Evolutionary conservation across 768 basidiomycete species (phyloP), one percentile per base, ranked within the genome.

Genomic region (Leucogyrophana mollusca): DNA sequence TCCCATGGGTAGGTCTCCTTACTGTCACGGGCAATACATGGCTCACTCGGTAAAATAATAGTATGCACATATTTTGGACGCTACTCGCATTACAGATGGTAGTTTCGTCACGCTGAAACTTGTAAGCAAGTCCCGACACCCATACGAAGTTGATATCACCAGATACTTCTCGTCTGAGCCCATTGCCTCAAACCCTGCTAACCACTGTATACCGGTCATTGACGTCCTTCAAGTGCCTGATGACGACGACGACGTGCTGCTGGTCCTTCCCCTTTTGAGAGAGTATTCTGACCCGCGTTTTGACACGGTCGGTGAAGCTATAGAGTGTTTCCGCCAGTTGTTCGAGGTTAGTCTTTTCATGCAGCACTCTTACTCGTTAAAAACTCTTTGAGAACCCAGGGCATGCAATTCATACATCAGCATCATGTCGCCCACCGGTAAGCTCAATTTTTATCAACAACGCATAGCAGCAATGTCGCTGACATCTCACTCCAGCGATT

Each of bases 301-400:
- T 40, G 56, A 60, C 34, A 66, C 60, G 0, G 11, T 68, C 3
- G 67, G 66, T 1, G 69, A 71, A 45, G 62, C 33, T 1, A 52
- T 69, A 1, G 65, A 65, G 22, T 68, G 63, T 17, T 56, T 70
- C 40, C 48, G 54, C 1, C 66, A 71, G 34, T 33, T 62, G 1
- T 62, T 70, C n/a, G 63, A 66, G 57, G 67, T 65, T 1, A 0
- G 41, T 40, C 4, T 30, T 30, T 6, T 13, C 27, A 30, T 30
- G 2, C 2, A 30, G 34, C 20, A 22, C 1, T 20, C 7, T 1
- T 20, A 20, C 4, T 17, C 37, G 16, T 30, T 25, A 3, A 1
- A 4, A 18, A 9, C 17, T 18, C 11, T 47, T 4, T 43, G 14
- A 2, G 38, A 24, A 18, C 7, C 5, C 14, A 64, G 63, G 59